A percentile compares a stretch with the other conserved stretches of the same genome.
These are phyloP conservation scores for Alternaria sp. DNA, from an alignment of 2,329 filamentous ascomycete species.

Conservation along the genomic window DNA sequence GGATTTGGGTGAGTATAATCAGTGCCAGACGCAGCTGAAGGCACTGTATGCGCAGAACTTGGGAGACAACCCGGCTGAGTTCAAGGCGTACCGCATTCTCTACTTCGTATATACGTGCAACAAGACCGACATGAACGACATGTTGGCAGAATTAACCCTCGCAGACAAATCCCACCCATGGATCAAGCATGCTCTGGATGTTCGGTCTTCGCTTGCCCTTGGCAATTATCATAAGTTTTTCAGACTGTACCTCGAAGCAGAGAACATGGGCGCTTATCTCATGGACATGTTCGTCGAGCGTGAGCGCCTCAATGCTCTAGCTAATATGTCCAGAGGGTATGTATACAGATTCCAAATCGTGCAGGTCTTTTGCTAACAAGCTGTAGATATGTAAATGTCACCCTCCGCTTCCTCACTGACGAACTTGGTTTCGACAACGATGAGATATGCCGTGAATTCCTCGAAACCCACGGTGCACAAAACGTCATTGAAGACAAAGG, in stretches of 20 bases:
- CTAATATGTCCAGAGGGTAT: constrained; percentile 94
- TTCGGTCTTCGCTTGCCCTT: constrained; percentile 88
- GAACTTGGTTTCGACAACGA: constrained; percentile 96
- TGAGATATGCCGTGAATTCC: constrained; percentile 86
- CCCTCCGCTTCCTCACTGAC: constrained; percentile 89
- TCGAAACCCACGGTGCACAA: constrained; percentile 79
- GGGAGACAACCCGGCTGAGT: constrained; percentile 90
- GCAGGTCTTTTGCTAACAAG: constrained; percentile 54
- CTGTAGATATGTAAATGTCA: constrained; percentile 86
- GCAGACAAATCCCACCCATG: constrained; percentile 93
- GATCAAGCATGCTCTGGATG: constrained; percentile 82
- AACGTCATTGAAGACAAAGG: constrained; percentile 76
- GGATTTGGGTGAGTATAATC: constrained; percentile 99
- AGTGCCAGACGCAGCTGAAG: constrained; percentile 97
- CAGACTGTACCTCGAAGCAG: constrained; percentile 90
- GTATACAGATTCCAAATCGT: constrained; percentile 48
- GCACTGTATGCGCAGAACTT: constrained; percentile 86
- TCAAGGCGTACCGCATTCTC: constrained; percentile 98
- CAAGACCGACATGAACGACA: constrained; percentile 96
- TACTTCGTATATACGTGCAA: constrained; percentile 99
- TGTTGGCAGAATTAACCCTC: constrained; percentile 97
- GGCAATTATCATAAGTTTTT: constrained; percentile 99
- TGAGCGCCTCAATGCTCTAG: constrained; percentile 87
- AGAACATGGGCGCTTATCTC: constrained; percentile 96
- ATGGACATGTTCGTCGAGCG: constrained; percentile 99